These are phyloP conservation scores for Candida sanyiensis DNA, from an alignment of 805 yeast genomes.

Conservation along the genomic window DNA sequence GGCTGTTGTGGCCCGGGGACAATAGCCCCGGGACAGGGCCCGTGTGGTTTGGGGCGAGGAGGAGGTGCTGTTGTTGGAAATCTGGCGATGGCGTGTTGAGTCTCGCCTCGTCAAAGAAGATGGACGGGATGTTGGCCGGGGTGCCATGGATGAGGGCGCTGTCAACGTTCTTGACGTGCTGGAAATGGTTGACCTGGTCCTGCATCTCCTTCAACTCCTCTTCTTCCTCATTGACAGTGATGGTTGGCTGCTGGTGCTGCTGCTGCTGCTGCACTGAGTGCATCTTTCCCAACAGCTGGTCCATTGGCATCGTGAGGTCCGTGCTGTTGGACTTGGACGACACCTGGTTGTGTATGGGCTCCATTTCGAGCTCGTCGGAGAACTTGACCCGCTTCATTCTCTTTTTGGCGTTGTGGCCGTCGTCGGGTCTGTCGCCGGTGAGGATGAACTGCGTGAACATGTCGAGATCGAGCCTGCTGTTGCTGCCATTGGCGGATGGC, in stretches of 20 bases:
- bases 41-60: constrained; percentile 28
- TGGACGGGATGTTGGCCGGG: constrained; percentile 46
- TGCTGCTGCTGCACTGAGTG: background rate
- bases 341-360: constrained; percentile 10
- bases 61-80: constrained; percentile 6
- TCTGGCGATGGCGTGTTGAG: constrained; percentile 17
- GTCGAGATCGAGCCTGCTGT: constrained; percentile 64
- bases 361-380: constrained; percentile 48
- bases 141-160: constrained; percentile 69
- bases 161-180: constrained; percentile 67
- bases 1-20: constrained; percentile 16
- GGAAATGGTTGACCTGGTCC: constrained; percentile 68
- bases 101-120: constrained; percentile 27
- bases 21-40: constrained; percentile 17
- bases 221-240: constrained; percentile 58
- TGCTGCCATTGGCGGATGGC: constrained; percentile 11
- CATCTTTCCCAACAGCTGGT: constrained; percentile 43
- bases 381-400: constrained; percentile 57
- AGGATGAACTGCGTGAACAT: constrained; percentile 77
- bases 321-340: constrained; percentile 28
- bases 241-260: constrained; percentile 32
- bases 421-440: constrained; percentile 69
- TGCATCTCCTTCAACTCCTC: constrained; percentile 70
- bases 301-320: constrained; percentile 72
- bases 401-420: constrained; percentile 19